Percentiles rank a stretch among this genome's conserved stretches.
Evolutionary conservation across 2,329 filamentous ascomycete genomes (phyloP).

Genomic region (Diaporthe vaccinii): DNA sequence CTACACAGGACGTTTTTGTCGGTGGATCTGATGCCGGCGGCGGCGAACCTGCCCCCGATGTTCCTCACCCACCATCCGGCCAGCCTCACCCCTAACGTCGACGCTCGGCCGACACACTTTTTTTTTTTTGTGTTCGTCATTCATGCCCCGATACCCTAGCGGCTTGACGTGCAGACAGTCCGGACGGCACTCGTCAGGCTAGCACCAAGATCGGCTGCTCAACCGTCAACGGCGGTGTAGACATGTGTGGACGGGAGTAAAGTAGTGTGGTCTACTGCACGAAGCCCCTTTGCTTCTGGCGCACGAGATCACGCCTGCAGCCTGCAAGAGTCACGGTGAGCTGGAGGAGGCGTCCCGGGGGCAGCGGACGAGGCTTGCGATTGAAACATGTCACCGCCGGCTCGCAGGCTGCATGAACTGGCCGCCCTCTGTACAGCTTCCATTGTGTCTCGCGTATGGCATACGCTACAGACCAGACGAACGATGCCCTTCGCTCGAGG

Average conservation of each 20-base stretch:
- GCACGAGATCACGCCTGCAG: constrained; percentile 24
- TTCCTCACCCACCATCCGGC: background rate
- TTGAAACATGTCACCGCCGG: constrained; percentile 11
- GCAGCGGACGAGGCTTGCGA: constrained; percentile 15
- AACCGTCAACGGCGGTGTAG: constrained; percentile 41
- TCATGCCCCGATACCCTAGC: constrained; percentile 17
- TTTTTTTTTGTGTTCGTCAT: background rate
- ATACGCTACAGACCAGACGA: background rate
- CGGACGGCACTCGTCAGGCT: constrained; percentile 19
- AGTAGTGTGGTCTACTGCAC: constrained; percentile 25
- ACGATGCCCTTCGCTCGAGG: constrained; percentile 7
- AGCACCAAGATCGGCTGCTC: constrained; percentile 36
- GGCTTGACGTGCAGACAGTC: constrained; percentile 17
- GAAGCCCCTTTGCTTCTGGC: constrained; percentile 26
- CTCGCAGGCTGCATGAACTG: constrained; percentile 14
- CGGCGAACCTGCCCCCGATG: constrained; percentile 8
- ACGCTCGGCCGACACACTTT: background rate
- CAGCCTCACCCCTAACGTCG: constrained; percentile 4
- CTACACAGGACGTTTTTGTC: background rate
- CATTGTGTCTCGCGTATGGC: background rate
- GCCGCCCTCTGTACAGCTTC: background rate
- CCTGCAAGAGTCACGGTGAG: constrained; percentile 21
- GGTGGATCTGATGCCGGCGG: constrained; percentile 1
- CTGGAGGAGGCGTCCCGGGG: constrained; percentile 22
- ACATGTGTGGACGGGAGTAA: constrained; percentile 3